These are phyloP conservation scores for Osmozyma mogii DNA, from an alignment of 805 yeast genomes.

Conservation along the genomic window DNA sequence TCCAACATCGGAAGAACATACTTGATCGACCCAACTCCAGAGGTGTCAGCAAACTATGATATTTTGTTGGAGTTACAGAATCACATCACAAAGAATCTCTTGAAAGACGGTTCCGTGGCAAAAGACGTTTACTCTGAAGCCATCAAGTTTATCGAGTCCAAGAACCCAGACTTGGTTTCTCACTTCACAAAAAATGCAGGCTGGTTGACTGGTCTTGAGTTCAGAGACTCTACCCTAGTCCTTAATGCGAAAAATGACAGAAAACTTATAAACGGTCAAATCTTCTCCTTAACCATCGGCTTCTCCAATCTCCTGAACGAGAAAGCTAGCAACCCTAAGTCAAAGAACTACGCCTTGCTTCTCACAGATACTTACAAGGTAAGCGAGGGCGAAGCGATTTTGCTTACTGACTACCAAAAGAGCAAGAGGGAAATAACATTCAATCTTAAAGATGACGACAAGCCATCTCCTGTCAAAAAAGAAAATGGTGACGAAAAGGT, in stretches of 20 bases:
- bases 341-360: constrained; percentile 59
- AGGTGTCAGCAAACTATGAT: constrained; percentile 73
- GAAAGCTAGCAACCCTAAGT: constrained; percentile 37
- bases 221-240: constrained; percentile 70
- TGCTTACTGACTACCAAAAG: constrained; percentile 71
- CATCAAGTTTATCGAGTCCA: constrained; percentile 45
- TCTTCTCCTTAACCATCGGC: constrained; percentile 70
- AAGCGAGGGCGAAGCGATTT: constrained; percentile 49
- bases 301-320: constrained; percentile 54
- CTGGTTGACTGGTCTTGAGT: constrained; percentile 83
- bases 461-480: constrained; percentile 22
- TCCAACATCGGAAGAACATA: constrained; percentile 84
- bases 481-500: constrained; percentile 15
- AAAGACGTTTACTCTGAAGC: constrained; percentile 60
- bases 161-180: constrained; percentile 56
- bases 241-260: constrained; percentile 69
- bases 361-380: constrained; percentile 77
- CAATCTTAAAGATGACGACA: constrained; percentile 69
- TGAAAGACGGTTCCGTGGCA: constrained; percentile 65
- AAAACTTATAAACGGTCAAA: constrained; percentile 59
- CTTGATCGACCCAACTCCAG: constrained; percentile 78
- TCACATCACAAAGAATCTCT: constrained; percentile 42
- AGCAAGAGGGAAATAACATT: constrained; percentile 70
- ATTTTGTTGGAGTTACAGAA: constrained; percentile 64
- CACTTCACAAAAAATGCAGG: constrained; percentile 77